phyloP scores from a whole-genome alignment of 2,329 filamentous ascomycete genomes.

The Aspergillus sp. region DNA sequence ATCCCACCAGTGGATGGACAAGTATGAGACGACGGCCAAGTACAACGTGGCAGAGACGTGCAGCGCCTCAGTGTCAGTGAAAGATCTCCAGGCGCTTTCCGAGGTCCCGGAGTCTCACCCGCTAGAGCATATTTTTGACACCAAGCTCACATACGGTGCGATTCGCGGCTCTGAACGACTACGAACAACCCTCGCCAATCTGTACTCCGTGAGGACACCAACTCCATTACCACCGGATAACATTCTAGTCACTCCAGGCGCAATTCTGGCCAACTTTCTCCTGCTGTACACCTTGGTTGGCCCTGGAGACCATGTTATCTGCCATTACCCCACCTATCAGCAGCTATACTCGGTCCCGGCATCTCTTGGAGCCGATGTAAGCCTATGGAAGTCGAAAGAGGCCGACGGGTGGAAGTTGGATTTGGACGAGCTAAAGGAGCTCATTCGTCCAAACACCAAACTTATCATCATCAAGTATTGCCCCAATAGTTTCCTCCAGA shows the following conservation, averaged over 20 bases:
- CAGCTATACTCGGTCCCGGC: constrained; percentile 78
- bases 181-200: constrained; percentile 34
- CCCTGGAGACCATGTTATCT: constrained; percentile 80
- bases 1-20: constrained; percentile 59
- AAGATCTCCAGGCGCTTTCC: constrained; percentile 65
- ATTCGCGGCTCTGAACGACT: constrained; percentile 31
- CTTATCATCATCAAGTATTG: constrained; percentile 66
- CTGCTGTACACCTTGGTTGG: constrained; percentile 73
- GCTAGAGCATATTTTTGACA: constrained; percentile 25
- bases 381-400: constrained; percentile 72
- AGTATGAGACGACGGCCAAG: constrained; percentile 55
- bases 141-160: constrained; percentile 34
- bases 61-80: constrained; percentile 72
- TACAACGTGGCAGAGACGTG: constrained; percentile 82
- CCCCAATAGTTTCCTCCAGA: constrained; percentile 45
- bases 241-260: constrained; percentile 77
- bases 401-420: constrained; percentile 70
- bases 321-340: constrained; percentile 85
- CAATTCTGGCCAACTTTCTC: constrained; percentile 85
- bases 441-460: constrained; percentile 59
- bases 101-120: constrained; percentile 40
- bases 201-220: constrained; percentile 55
- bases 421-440: constrained; percentile 64
- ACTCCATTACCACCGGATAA: constrained; percentile 61
- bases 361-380: constrained; percentile 76